phyloP scores from a whole-genome alignment of 2,329 filamentous ascomycete species.

The Aspergillus amoenus region DNA sequence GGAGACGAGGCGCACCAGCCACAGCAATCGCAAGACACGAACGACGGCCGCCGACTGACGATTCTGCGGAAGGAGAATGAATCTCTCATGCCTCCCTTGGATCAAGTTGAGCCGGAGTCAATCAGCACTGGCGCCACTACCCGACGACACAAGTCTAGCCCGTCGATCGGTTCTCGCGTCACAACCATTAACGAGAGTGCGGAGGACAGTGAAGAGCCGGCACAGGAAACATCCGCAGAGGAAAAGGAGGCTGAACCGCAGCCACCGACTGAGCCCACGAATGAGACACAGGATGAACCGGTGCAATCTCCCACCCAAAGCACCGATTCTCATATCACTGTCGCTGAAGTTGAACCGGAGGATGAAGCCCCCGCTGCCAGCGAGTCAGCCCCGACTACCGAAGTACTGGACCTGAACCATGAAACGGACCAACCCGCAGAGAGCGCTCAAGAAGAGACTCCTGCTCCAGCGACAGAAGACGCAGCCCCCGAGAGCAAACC shows the following conservation, averaged over 20 bases:
- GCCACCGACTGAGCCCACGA: background rate
- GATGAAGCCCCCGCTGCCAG: constrained; percentile 6
- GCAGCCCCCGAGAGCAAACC: background rate
- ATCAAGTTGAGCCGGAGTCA: constrained; percentile 45
- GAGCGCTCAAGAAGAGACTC: background rate
- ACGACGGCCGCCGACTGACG: constrained; percentile 33
- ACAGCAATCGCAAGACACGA: constrained; percentile 21
- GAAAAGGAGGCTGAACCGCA: background rate
- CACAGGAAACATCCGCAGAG: background rate
- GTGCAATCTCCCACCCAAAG: constrained; percentile 6
- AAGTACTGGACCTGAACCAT: background rate
- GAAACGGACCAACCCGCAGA: background rate
- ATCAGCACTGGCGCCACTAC: constrained; percentile 67
- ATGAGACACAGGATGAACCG: background rate
- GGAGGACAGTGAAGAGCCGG: constrained; percentile 58
- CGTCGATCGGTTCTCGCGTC: constrained; percentile 75
- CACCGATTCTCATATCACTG: constrained; percentile 18
- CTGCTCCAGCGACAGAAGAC: background rate
- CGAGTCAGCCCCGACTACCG: background rate
- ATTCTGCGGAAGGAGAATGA: constrained; percentile 37
- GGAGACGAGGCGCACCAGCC: constrained; percentile 61
- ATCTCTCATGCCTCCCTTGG: constrained; percentile 17
- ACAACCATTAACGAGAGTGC: constrained; percentile 80
- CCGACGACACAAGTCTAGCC: constrained; percentile 78
- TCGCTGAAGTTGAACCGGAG: constrained; percentile 21